A percentile compares a stretch with the other conserved stretches of the same genome.
phyloP scores from a whole-genome alignment of 306 rosid species.

The Gillenia trifoliata region DNA sequence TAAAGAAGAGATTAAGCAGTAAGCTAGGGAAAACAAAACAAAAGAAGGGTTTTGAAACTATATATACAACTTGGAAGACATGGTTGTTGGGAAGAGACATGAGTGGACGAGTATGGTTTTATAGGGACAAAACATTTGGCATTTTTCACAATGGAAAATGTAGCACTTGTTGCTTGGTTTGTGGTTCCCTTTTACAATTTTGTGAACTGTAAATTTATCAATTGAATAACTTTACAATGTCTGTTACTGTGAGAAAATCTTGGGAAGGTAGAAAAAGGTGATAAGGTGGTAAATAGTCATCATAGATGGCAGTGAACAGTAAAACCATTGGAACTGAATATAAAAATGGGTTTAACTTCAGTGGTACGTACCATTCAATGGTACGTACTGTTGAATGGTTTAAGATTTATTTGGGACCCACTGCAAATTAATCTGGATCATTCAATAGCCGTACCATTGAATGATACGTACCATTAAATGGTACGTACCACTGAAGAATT shows the following conservation, averaged over 20 bases:
- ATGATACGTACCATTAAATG: no score
- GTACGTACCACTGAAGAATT: no score
- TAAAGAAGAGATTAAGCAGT: neutral
- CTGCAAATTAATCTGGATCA: no score
- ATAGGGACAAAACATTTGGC: slow-evolving; percentile 67
- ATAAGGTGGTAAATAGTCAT: slow-evolving; percentile 20
- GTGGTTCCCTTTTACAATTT: neutral
- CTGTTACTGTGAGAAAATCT: slow-evolving; percentile 17
- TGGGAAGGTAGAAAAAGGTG: slow-evolving; percentile 33
- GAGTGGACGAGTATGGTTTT: slow-evolving; percentile 50
- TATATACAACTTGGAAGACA: slow-evolving; percentile 11
- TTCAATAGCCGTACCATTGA: no score
- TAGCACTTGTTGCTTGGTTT: slow-evolving; percentile 15
- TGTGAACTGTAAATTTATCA: neutral
- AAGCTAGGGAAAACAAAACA: neutral
- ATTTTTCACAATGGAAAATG: slow-evolving; percentile 23
- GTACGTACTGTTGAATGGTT: no score
- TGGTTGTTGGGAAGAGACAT: slow-evolving; percentile 50
- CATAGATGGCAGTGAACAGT: slow-evolving; percentile 41
- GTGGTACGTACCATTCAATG: no score
- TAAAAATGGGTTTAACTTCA: no score
- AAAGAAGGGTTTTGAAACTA: neutral
- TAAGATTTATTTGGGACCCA: no score
- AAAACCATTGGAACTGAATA: neutral
- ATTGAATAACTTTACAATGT: neutral